Conservation (phyloP, 2,329 filamentous ascomycete species). For the Xylariaceae sp. region DNA sequence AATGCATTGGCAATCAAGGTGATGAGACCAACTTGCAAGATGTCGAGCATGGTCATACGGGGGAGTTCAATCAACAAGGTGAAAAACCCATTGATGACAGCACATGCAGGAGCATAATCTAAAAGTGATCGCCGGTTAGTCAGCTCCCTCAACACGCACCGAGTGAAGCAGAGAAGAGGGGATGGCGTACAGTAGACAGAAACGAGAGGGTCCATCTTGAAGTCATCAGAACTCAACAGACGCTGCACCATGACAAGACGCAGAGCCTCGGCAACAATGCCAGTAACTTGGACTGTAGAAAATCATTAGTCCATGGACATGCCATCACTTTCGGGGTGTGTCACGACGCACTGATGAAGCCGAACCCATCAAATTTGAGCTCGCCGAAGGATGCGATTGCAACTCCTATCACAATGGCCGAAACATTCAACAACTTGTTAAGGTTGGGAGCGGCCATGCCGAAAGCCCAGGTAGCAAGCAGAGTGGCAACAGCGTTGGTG, state of each 20-base stretch:
- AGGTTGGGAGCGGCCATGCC: constrained; percentile 47
- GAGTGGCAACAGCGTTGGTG: constrained; percentile 63
- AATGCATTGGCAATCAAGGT: constrained; percentile 69
- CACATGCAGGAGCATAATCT: constrained; percentile 85
- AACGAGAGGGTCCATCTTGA: constrained; percentile 87
- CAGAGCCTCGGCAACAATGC: constrained; percentile 76
- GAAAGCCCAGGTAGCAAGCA: constrained; percentile 61
- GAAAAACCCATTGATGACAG: constrained; percentile 73
- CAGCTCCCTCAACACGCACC: neutral
- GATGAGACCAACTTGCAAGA: constrained; percentile 60
- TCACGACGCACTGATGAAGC: constrained; percentile 46
- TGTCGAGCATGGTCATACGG: constrained; percentile 60
- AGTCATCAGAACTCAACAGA: constrained; percentile 69
- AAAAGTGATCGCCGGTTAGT: constrained; percentile 31
- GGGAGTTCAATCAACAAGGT: constrained; percentile 66
- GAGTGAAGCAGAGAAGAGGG: neutral
- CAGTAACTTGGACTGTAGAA: constrained; percentile 61
- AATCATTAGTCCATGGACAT: constrained; percentile 3
- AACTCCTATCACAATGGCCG: constrained; percentile 52
- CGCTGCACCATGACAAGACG: constrained; percentile 84
- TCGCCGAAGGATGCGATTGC: constrained; percentile 57
- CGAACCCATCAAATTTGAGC: constrained; percentile 63
- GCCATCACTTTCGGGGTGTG: neutral
- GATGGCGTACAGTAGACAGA: constrained; percentile 40
- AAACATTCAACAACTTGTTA: constrained; percentile 45